phyloP scores from a whole-genome alignment of 2,329 filamentous ascomycete species.

The Graphium sp. region DNA sequence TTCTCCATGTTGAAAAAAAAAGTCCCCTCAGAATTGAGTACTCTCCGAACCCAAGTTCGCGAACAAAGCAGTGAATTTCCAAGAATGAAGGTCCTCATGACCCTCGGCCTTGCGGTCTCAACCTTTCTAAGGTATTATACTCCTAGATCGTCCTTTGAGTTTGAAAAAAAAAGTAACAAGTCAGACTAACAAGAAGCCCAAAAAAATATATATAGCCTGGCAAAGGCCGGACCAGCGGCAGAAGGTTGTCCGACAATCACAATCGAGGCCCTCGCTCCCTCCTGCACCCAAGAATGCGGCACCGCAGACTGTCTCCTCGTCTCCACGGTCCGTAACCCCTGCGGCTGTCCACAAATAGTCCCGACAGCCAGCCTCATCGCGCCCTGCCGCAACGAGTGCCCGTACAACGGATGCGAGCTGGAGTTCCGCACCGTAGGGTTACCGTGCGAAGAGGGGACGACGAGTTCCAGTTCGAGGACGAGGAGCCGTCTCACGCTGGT shows the following conservation, averaged over 20 bases:
- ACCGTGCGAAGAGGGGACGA: background rate
- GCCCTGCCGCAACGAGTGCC: background rate
- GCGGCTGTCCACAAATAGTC: conserved; percentile 2
- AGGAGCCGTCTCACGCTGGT: no score
- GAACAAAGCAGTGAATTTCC: no score
- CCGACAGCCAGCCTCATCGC: conserved; percentile 1
- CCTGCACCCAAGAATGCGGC: background rate
- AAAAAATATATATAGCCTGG: background rate
- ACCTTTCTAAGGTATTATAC: no score
- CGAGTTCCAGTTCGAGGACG: conserved; percentile 1
- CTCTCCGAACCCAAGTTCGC: no score
- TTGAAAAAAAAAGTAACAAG: no score
- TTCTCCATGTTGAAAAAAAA: no score
- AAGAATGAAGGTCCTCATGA: no score
- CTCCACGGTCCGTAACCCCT: conserved; percentile 2
- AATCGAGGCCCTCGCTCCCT: background rate
- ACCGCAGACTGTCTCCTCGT: conserved; percentile 1
- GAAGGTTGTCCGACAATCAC: conserved; percentile 1
- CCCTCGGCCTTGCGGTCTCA: no score
- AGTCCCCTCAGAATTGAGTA: no score
- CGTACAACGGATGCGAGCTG: conserved; percentile 1
- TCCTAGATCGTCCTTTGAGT: no score
- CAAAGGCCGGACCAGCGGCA: background rate
- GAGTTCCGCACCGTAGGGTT: background rate
- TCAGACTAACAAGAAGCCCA: no score